Conservation (phyloP, 2,329 filamentous ascomycete genomes). For the Clonostachys chloroleuca region DNA sequence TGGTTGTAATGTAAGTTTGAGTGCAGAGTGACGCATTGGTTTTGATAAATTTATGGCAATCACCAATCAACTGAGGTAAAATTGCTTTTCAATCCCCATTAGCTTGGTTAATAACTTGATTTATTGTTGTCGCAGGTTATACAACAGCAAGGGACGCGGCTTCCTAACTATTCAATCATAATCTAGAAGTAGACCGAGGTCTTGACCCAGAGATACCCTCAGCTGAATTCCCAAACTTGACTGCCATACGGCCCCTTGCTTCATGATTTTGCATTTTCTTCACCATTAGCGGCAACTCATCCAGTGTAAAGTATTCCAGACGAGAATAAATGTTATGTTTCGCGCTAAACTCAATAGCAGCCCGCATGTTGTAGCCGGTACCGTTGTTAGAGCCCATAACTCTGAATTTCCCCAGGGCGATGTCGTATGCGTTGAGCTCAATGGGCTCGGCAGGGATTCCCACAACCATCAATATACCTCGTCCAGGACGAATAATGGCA, state of each 20-base stretch:
- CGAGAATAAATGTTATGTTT: constrained; percentile 3
- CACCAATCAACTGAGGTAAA: no score
- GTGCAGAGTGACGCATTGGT: no score
- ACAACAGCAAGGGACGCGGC: no score
- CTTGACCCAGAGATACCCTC: neutral
- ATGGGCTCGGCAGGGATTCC: constrained; percentile 3
- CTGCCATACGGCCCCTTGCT: constrained; percentile 2
- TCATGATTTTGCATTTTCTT: constrained; percentile 4
- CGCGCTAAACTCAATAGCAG: constrained; percentile 4
- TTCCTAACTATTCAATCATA: no score
- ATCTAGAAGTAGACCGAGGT: no score
- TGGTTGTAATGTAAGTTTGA: no score
- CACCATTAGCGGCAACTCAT: constrained; percentile 3
- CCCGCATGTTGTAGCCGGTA: constrained; percentile 2
- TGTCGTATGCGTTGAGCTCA: constrained; percentile 3
- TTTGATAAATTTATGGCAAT: no score
- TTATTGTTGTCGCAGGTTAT: no score
- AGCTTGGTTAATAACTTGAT: no score
- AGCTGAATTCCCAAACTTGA: constrained; percentile 1
- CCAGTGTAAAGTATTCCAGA: constrained; percentile 1
- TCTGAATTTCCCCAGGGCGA: constrained; percentile 2
- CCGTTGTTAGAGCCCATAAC: constrained; percentile 4
- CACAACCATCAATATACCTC: constrained; percentile 3
- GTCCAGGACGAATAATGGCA: constrained; percentile 1
- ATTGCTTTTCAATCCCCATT: no score